phyloP scores from a whole-genome alignment of 176 grass and related monocot species.

The Aechmea fasciata region DNA sequence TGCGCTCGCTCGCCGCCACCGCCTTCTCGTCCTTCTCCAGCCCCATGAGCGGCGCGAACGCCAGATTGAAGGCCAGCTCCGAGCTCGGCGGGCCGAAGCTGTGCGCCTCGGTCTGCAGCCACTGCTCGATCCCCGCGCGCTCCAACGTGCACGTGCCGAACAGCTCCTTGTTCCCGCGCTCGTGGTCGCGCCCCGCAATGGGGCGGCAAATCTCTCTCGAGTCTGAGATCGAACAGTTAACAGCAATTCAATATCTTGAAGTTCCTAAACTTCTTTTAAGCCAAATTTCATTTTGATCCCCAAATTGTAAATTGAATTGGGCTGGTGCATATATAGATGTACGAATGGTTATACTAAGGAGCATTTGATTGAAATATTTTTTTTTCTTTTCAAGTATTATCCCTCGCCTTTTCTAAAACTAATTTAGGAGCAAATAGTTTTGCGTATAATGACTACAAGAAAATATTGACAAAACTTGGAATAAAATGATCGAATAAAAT shows the following conservation, averaged over 20 bases:
- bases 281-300: neutral
- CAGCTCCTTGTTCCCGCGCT: slow-evolving; percentile 55
- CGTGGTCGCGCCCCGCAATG: slow-evolving; percentile 62
- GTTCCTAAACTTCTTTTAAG: neutral
- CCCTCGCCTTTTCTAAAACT: too few species aligned
- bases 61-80: slow-evolving; percentile 80
- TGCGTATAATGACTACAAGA: too few species aligned
- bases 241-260: neutral
- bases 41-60: slow-evolving; percentile 13
- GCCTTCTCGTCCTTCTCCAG: slow-evolving; percentile 36
- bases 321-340: too few species aligned
- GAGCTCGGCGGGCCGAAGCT: slow-evolving; percentile 83
- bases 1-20: slow-evolving; percentile 37
- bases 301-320: neutral
- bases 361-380: too few species aligned
- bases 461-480: too few species aligned
- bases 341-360: too few species aligned
- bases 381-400: too few species aligned
- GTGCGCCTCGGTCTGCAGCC: slow-evolving; percentile 90
- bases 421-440: too few species aligned
- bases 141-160: slow-evolving; percentile 73
- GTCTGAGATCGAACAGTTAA: slow-evolving; percentile 27
- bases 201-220: slow-evolving; percentile 73
- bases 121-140: slow-evolving; percentile 85
- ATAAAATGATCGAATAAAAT: too few species aligned